phyloP scores from a whole-genome alignment of 805 yeast species.

The Spathaspora gorwiae region DNA sequence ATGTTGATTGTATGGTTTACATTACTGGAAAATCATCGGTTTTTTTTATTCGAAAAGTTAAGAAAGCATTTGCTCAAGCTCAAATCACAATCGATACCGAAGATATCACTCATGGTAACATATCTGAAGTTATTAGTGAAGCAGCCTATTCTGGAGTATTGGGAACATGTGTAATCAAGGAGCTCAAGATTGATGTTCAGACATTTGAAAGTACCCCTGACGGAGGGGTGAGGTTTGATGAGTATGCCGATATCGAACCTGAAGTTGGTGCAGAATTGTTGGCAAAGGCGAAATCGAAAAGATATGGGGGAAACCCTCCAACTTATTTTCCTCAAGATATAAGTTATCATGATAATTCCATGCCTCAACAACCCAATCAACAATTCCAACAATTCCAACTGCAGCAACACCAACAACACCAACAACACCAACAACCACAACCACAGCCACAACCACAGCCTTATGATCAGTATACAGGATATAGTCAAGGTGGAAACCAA shows the following conservation, averaged over 20 bases:
- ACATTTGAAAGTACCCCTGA: slow-evolving; percentile 64
- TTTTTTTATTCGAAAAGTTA: slow-evolving; percentile 32
- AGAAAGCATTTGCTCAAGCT: slow-evolving; percentile 34
- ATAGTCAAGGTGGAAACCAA: not conserved
- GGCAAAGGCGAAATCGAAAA: slow-evolving; percentile 36
- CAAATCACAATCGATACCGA: slow-evolving; percentile 37
- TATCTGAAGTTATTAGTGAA: slow-evolving; percentile 48
- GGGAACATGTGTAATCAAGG: slow-evolving; percentile 64
- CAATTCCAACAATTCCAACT: not conserved
- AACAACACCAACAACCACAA: slow-evolving; percentile 1
- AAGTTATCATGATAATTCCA: slow-evolving; percentile 9
- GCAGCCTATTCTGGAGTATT: slow-evolving; percentile 77
- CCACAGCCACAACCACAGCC: slow-evolving; percentile 2
- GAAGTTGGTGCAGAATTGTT: slow-evolving; percentile 62
- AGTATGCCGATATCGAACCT: slow-evolving; percentile 65
- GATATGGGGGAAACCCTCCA: slow-evolving; percentile 16
- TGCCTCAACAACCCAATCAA: slow-evolving; percentile 2
- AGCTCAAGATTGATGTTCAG: slow-evolving; percentile 59
- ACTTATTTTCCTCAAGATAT: slow-evolving; percentile 10
- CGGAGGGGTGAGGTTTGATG: slow-evolving; percentile 79
- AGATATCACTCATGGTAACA: slow-evolving; percentile 25
- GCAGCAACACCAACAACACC: slow-evolving; percentile 1
- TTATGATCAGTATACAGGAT: not conserved
- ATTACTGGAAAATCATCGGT: slow-evolving; percentile 37
- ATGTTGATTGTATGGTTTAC: slow-evolving; percentile 40